Evolutionary conservation across 805 yeast genomes (phyloP).

Genomic region (Yarrowia sp.): DNA sequence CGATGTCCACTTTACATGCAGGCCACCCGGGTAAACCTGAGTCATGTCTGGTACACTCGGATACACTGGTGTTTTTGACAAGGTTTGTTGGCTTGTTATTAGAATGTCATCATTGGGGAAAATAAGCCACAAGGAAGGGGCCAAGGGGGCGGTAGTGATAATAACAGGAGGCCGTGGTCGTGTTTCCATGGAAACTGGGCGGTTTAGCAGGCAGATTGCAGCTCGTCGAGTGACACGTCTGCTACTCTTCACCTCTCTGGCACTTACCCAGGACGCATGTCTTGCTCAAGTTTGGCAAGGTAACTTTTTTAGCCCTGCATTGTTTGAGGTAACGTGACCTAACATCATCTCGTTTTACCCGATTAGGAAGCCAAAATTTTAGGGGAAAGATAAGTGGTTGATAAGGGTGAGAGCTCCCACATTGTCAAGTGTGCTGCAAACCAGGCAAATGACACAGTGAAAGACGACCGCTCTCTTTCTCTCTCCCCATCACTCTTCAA

Average conservation of each 20-base stretch:
- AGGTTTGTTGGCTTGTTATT: background rate
- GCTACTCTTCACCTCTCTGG: no score
- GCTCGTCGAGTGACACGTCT: no score
- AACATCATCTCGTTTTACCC: slow-evolving; percentile 26
- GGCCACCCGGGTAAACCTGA: slow-evolving; percentile 24
- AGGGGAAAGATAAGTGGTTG: slow-evolving; percentile 35
- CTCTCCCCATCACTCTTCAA: background rate
- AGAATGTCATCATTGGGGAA: slow-evolving; percentile 3
- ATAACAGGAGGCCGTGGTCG: no score
- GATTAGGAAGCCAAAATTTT: slow-evolving; percentile 26
- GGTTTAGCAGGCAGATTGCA: no score
- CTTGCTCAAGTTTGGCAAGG: no score
- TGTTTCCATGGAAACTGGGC: no score
- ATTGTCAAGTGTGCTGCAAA: background rate
- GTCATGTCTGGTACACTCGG: slow-evolving; percentile 3
- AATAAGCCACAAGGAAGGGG: background rate
- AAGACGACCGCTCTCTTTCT: background rate
- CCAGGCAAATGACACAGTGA: slow-evolving; percentile 14
- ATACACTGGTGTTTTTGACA: background rate
- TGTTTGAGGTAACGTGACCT: slow-evolving; percentile 38
- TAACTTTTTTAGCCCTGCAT: slow-evolving; percentile 1
- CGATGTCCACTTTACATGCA: background rate
- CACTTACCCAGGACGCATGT: no score
- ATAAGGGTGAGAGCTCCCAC: slow-evolving; percentile 14
- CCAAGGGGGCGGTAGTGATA: background rate